A percentile compares a stretch with the other conserved stretches of the same genome.
These are phyloP conservation scores for Diphasiastrum complanatum DNA, from an alignment of 83 land plant genomes.

Conservation along the genomic window DNA sequence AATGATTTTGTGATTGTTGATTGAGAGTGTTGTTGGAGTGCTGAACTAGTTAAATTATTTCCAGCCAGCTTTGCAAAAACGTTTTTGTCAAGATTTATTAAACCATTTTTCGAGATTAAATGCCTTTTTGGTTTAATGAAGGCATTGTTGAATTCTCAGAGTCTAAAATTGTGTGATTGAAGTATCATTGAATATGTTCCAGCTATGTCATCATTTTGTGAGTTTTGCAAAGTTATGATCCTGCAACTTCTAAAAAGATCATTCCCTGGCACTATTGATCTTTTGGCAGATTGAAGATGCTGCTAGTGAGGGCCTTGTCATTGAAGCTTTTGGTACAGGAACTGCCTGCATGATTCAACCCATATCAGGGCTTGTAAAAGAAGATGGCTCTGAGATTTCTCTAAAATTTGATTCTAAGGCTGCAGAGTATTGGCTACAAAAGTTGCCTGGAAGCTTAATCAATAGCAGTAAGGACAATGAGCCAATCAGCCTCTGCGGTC, in stretches of 20 bases:
- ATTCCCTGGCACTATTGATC: too few species aligned
- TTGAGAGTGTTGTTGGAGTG: too few species aligned
- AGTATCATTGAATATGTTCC: too few species aligned
- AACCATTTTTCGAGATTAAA: too few species aligned
- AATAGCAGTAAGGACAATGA: not conserved
- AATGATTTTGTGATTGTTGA: too few species aligned
- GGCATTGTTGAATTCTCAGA: too few species aligned
- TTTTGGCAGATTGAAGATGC: slow-evolving; percentile 25
- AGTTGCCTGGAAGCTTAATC: slow-evolving; percentile 17
- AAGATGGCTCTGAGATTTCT: slow-evolving; percentile 15
- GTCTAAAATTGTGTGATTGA: too few species aligned
- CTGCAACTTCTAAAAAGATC: not conserved
- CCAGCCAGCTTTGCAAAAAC: too few species aligned
- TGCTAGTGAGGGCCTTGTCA: slow-evolving; percentile 14
- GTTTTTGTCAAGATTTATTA: too few species aligned
- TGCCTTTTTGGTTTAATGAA: too few species aligned
- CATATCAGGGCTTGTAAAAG: slow-evolving; percentile 20
- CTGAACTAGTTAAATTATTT: too few species aligned
- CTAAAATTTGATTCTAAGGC: slow-evolving; percentile 25
- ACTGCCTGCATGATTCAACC: slow-evolving; percentile 37
- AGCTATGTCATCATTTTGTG: too few species aligned
- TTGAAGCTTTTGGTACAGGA: slow-evolving; percentile 34
- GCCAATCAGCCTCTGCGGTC: slow-evolving; percentile 32
- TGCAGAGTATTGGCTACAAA: slow-evolving; percentile 18
- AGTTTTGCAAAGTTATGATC: not conserved